Evolutionary conservation across 1,284 basidiomycete species (phyloP), one percentile per base, ranked within the genome.

Genomic region (Boletus sp.): DNA sequence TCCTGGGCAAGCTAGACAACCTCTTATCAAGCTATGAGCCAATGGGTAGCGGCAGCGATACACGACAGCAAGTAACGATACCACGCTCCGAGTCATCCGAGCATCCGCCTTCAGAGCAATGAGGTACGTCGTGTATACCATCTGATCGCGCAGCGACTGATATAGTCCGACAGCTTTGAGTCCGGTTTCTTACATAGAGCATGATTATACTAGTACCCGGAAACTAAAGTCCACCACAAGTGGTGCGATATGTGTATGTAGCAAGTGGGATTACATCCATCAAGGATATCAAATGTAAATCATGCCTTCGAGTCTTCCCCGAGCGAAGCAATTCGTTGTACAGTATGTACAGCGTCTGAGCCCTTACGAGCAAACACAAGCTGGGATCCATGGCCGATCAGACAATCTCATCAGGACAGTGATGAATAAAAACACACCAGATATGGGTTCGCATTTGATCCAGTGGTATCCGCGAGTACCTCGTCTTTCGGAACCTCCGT

Each of bases 341-440:
- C 87, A 14, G 88, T 90, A 52, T 87, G 78, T 47, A 91, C 82
- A 39, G 87, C 78, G 49, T 88, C 76, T 3, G 77, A 73, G 29
- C 79, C 88, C 64, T 86, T 89, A 12, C 82, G 75, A 34, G 85
- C 81, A 64, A 85, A 91, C n/a, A 91, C 88, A 52, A 91, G 78
- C 88, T 91, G 47, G 13, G 39, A 37, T 33, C n/a, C 38, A 20
- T 10, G 8, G 4, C 36, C 22, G 19, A 25, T 56, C 35, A 57
- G 37, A 40, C 23, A 12, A 26, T 17, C 46, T 48, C 36, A 16
- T 43, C 12, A 14, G 26, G 13, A 30, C 14, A 19, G 36, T 8
- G 5, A 39, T 8, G 26, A 26, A 13, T n/a, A 38, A 47, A 33
- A 20, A 73, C 84, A 51, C 54, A 88, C 88, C 70, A 91, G 71